Evolutionary conservation across 495 filamentous ascomycete species (phyloP).

Genomic region (Podospora comata): DNA sequence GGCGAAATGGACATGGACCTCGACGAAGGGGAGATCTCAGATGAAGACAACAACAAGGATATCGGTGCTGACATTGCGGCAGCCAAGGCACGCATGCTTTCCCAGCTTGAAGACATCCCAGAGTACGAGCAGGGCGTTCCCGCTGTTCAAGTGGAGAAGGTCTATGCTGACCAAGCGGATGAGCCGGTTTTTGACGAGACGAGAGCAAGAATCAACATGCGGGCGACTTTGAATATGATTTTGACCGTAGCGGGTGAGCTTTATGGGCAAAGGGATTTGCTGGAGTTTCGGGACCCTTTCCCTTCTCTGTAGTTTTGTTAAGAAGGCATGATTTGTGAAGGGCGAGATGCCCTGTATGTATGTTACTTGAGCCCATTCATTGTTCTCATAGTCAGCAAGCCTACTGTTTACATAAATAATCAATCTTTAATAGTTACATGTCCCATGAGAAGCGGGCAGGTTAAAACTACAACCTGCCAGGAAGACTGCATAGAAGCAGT

Average conservation of each 20-base stretch:
- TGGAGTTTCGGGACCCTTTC: conserved; percentile 64
- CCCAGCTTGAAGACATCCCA: conserved; percentile 32
- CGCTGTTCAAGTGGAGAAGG: neutral
- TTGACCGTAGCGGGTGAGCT: conserved; percentile 84
- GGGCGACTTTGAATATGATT: conserved; percentile 80
- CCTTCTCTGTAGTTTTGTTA: conserved; percentile 23
- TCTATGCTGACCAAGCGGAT: neutral
- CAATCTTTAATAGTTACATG: neutral
- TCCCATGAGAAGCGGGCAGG: neutral
- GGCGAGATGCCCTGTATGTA: neutral
- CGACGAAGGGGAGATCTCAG: conserved; percentile 47
- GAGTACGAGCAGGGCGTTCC: conserved; percentile 6
- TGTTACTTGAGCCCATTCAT: neutral
- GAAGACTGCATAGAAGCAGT: neutral
- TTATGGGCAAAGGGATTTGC: conserved; percentile 84
- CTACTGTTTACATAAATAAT: neutral
- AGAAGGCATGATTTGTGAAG: neutral
- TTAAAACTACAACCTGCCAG: neutral
- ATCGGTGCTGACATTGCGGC: conserved; percentile 49
- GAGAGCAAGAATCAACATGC: conserved; percentile 43
- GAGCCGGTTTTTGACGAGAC: conserved; percentile 27
- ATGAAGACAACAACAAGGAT: conserved; percentile 30
- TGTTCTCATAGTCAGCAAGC: neutral
- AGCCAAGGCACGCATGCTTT: conserved; percentile 58
- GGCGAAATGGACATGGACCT: conserved; percentile 46